These are phyloP conservation scores for Zymoseptoria pseudotritici DNA, from an alignment of 2,329 filamentous ascomycete genomes.

Conservation along the genomic window DNA sequence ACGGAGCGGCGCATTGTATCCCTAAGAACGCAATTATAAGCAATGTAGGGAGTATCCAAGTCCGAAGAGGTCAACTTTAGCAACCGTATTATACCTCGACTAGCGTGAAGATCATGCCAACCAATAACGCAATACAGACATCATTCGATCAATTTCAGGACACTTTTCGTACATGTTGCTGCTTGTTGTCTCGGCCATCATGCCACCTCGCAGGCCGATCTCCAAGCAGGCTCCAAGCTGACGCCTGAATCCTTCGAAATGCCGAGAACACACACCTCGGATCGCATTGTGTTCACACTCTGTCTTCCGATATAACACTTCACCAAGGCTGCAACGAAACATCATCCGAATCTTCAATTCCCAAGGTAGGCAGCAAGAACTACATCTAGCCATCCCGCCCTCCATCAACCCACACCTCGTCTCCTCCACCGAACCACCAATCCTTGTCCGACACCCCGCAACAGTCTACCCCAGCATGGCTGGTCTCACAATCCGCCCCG, in stretches of 20 bases:
- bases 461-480: no score
- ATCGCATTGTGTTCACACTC: neutral
- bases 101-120: neutral
- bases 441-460: no score
- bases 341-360: no score
- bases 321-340: no score
- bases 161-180: no score
- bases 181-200: no score
- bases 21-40: neutral
- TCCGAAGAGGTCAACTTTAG: neutral
- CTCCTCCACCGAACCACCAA: no score
- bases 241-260: neutral
- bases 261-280: neutral
- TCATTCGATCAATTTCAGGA: neutral
- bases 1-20: neutral
- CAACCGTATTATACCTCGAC: neutral
- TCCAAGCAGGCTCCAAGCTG: neutral
- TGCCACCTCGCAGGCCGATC: no score
- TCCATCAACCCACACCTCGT: no score
- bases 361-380: no score
- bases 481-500: constrained; percentile 13
- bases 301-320: neutral
- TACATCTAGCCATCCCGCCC: no score
- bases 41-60: neutral
- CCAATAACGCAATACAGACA: neutral